Evolutionary conservation across 495 filamentous ascomycete genomes (phyloP), one percentile per base, ranked within the genome.

Genomic region (Hypoxylon perforatum): DNA sequence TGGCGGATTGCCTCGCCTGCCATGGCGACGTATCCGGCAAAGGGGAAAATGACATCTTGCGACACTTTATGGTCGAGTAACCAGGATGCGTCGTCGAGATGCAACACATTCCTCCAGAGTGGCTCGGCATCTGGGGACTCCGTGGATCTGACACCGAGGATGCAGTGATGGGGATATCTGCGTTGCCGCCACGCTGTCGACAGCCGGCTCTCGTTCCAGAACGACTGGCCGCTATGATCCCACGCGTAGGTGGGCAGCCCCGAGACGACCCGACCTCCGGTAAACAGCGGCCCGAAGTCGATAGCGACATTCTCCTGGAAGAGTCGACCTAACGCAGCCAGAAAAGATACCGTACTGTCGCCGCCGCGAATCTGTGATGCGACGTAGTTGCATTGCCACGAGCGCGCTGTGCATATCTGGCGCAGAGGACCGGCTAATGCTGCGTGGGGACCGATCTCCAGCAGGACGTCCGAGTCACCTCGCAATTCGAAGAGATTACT

Each of bases 361-460:
- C 54, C 42, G 18, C 68, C 45, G 3, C 77, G 71, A 4, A 55
- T 56, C 44, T 82, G 54, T 9, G 78, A 76, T 0, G 79, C 56
- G 1, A 74, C 58, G 57, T 83, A 82, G 4, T 46, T 46, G 10
- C 56, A 70, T 9, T 47, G 51, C 53, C 57, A 57, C 11, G 44
- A 35, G 39, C 18, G 21, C 52, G 42, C 41, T 28, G 25, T 36
- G 45, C 61, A 69, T 5, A 77, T 78, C 33, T 82, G 74, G 14
- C 76, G 65, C 1, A 81, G 36, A 7, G 81, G 79, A 0, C 73
- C 74, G 1, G 69, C 69, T 4, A 84, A 75, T 0, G 79, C 74
- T 0, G 76, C 71, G 36, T 84, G 80, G 11, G 82, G 82, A 0
- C 82, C 82, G 46, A 85, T 67, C 41, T 85, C 83, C 0, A 84